These are phyloP conservation scores for Blumeriella jaapii DNA, from an alignment of 2,329 filamentous ascomycete species.

Conservation along the genomic window DNA sequence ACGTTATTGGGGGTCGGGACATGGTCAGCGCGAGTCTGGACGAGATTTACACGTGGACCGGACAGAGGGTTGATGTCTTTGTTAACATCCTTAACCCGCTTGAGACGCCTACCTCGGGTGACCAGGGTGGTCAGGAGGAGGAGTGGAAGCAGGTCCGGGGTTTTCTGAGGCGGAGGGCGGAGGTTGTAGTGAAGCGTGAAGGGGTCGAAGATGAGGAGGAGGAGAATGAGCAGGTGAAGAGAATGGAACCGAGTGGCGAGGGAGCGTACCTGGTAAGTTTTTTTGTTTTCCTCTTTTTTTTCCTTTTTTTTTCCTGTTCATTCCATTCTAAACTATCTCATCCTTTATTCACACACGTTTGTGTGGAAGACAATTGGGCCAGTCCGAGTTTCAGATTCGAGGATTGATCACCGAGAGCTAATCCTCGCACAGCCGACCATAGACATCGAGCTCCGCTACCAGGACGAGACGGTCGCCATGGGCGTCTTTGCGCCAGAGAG, in stretches of 20 bases:
- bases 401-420: neutral
- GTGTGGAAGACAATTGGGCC: no score
- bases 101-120: no score
- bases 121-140: no score
- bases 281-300: neutral
- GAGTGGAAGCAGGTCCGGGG: constrained; percentile 10
- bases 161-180: constrained; percentile 6
- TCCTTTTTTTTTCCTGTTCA: no score
- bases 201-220: neutral
- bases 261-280: constrained; percentile 20
- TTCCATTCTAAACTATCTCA: no score
- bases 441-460: constrained; percentile 25
- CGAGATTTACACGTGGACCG: constrained; percentile 68
- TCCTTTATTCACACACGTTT: no score
- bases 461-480: constrained; percentile 19
- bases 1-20: constrained; percentile 42
- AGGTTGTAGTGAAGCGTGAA: constrained; percentile 3
- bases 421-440: constrained; percentile 19
- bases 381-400: neutral
- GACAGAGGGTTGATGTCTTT: constrained; percentile 56
- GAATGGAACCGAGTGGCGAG: constrained; percentile 1
- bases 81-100: constrained; percentile 78
- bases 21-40: constrained; percentile 51
- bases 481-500: constrained; percentile 23
- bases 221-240: constrained; percentile 2